Conservation (phyloP, 2,329 filamentous ascomycete genomes). For the Leptographium flavum region DNA sequence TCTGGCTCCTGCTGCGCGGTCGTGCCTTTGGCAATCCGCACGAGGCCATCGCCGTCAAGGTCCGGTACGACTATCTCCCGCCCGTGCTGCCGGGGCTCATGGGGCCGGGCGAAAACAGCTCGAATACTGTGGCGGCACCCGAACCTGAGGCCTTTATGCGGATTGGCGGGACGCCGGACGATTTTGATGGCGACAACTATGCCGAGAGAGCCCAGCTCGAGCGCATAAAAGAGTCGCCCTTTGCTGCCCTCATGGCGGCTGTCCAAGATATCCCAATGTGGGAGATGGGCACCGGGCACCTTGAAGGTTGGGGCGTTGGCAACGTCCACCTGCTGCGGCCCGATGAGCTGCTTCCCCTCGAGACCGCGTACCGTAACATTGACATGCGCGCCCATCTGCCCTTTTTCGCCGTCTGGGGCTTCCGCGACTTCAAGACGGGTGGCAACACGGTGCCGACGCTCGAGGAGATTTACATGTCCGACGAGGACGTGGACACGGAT, state of each 20-base stretch:
- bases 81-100: slow-evolving; percentile 8
- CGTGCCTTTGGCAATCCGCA: slow-evolving; percentile 30
- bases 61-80: slow-evolving; percentile 39
- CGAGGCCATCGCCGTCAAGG: slow-evolving; percentile 41
- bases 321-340: slow-evolving; percentile 33
- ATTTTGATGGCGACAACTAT: neutral
- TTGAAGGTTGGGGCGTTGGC: slow-evolving; percentile 42
- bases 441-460: slow-evolving; percentile 31
- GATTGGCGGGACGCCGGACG: neutral
- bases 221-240: neutral
- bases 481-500: slow-evolving; percentile 18
- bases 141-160: too few relatives aligned
- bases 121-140: too few relatives aligned
- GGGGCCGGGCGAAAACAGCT: too few relatives aligned
- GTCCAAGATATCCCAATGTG: slow-evolving; percentile 37
- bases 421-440: slow-evolving; percentile 37
- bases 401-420: slow-evolving; percentile 49
- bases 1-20: slow-evolving; percentile 46
- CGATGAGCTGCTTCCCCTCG: slow-evolving; percentile 44
- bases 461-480: slow-evolving; percentile 36
- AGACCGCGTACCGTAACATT: slow-evolving; percentile 38
- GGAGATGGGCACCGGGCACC: slow-evolving; percentile 36
- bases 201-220: neutral
- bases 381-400: slow-evolving; percentile 29
- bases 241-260: slow-evolving; percentile 5